Conservation (phyloP, 352 stramenopile species). For the Pythium aquatile region DNA sequence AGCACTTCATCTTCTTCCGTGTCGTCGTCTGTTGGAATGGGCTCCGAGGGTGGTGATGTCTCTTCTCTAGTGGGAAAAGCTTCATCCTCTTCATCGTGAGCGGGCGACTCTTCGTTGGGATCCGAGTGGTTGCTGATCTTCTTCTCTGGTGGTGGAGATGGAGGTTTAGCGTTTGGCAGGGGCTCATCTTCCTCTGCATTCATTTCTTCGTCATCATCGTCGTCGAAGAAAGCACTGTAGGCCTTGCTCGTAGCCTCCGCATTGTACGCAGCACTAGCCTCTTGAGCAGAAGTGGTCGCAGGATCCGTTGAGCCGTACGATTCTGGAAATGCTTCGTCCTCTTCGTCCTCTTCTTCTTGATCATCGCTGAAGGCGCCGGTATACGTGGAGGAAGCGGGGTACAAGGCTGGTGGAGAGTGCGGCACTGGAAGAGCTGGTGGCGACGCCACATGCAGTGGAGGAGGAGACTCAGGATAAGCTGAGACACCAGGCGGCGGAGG, state of each 20-base stretch:
- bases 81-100: slow-evolving; percentile 35
- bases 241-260: slow-evolving; percentile 59
- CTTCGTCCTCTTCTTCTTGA: slow-evolving; percentile 57
- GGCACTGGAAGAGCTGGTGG: slow-evolving; percentile 15
- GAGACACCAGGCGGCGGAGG: neutral
- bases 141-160: neutral
- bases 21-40: neutral
- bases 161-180: slow-evolving; percentile 25
- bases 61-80: slow-evolving; percentile 24
- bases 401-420: slow-evolving; percentile 4
- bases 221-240: slow-evolving; percentile 72
- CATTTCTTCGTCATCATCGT: slow-evolving; percentile 44
- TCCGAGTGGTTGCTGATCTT: neutral
- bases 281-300: slow-evolving; percentile 18
- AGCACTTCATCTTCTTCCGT: slow-evolving; percentile 16
- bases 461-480: slow-evolving; percentile 8
- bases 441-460: slow-evolving; percentile 11
- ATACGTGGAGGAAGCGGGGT: neutral
- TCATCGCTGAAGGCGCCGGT: slow-evolving; percentile 12
- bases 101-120: slow-evolving; percentile 9
- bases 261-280: slow-evolving; percentile 42
- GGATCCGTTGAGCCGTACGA: slow-evolving; percentile 33
- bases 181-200: slow-evolving; percentile 60
- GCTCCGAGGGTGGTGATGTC: neutral
- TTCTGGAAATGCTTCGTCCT: slow-evolving; percentile 73